These are phyloP conservation scores for Haberlea rhodopensis DNA, from an alignment of 257 asterid species.

Conservation along the genomic window DNA sequence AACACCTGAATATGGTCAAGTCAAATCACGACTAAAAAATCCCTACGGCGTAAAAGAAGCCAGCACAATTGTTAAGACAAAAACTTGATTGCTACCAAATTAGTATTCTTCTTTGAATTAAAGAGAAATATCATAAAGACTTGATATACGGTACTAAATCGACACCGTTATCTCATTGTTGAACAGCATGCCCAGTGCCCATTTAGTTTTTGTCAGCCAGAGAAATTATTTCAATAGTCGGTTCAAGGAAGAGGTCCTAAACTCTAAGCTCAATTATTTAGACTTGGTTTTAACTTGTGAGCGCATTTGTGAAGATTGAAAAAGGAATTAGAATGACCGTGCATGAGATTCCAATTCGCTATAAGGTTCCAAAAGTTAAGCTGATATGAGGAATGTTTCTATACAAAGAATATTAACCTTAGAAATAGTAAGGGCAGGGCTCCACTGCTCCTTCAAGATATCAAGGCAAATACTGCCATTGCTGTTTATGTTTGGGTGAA, in stretches of 20 bases:
- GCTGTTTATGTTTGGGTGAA: conserved; percentile 38
- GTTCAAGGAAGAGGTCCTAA: conserved; percentile 3
- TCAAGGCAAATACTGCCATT: conserved; percentile 39
- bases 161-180: not conserved
- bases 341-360: not conserved
- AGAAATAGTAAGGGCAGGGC: conserved; percentile 38
- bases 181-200: too few relatives aligned
- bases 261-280: not conserved
- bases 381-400: not conserved
- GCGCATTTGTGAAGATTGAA: not conserved
- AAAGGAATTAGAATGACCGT: not conserved
- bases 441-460: conserved; percentile 41
- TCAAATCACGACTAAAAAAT: not conserved
- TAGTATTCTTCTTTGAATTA: not conserved
- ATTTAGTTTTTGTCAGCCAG: not conserved
- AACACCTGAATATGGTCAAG: conserved; percentile 24
- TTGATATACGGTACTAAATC: not conserved
- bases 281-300: not conserved
- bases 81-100: not conserved
- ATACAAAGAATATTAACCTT: conserved; percentile 26
- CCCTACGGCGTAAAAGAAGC: not conserved
- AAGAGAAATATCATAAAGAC: too few relatives aligned
- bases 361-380: not conserved
- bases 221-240: not conserved
- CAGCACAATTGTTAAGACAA: too few relatives aligned